Conservation (phyloP, 108 stramenopile species). For the Ochromonas danica region DNA sequence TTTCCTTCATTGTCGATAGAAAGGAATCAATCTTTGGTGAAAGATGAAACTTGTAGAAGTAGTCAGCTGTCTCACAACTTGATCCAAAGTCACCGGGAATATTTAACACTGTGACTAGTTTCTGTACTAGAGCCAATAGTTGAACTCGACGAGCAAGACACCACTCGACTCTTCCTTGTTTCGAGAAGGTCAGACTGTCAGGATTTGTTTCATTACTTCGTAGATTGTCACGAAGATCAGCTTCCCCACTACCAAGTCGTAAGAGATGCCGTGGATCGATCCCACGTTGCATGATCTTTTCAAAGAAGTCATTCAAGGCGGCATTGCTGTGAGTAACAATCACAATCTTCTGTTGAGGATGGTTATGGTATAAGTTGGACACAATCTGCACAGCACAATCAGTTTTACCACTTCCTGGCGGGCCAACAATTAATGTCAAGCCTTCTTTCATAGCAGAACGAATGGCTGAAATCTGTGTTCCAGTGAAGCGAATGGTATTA, state of each 20-base stretch:
- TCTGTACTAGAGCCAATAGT: slow-evolving; percentile 80
- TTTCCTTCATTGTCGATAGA: background rate
- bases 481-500: slow-evolving; percentile 89
- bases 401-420: slow-evolving; percentile 90
- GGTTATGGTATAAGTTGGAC: slow-evolving; percentile 84
- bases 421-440: slow-evolving; percentile 83
- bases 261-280: slow-evolving; percentile 82
- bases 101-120: slow-evolving; percentile 75
- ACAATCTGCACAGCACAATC: slow-evolving; percentile 96
- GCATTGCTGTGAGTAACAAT: slow-evolving; percentile 97
- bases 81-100: slow-evolving; percentile 76
- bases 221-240: slow-evolving; percentile 68
- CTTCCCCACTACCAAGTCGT: slow-evolving; percentile 86
- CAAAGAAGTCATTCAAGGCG: slow-evolving; percentile 95
- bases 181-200: slow-evolving; percentile 62
- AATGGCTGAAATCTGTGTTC: slow-evolving; percentile 89
- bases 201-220: slow-evolving; percentile 52
- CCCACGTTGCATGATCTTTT: slow-evolving; percentile 83
- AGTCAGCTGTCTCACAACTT: slow-evolving; percentile 84
- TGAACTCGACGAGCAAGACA: slow-evolving; percentile 72
- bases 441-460: slow-evolving; percentile 73
- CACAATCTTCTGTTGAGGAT: slow-evolving; percentile 83
- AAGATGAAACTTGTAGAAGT: slow-evolving; percentile 68
- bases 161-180: slow-evolving; percentile 79
- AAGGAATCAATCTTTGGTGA: slow-evolving; percentile 46